Percentiles rank a stretch among this genome's conserved stretches.
Evolutionary conservation across 495 filamentous ascomycete genomes (phyloP).

Genomic region (Lasiosphaeria ovina): DNA sequence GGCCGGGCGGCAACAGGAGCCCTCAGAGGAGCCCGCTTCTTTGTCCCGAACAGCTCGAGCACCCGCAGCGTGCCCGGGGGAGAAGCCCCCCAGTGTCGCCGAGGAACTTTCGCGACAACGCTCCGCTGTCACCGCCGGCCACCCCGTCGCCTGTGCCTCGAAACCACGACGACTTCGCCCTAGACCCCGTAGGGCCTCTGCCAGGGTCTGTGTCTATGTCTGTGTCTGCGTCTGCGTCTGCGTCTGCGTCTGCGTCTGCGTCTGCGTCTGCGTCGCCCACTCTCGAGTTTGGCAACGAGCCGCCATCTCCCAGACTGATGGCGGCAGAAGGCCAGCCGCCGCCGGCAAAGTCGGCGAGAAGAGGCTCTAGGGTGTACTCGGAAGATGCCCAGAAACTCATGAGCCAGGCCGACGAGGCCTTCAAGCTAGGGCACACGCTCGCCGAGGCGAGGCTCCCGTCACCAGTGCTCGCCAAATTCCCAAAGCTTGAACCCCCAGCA

Average conservation of each 20-base stretch:
- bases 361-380: conserved; percentile 9
- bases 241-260: background rate
- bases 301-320: background rate
- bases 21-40: conserved; percentile 29
- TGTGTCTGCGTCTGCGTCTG: conserved; percentile 1
- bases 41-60: conserved; percentile 24
- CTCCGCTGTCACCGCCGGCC: conserved; percentile 19
- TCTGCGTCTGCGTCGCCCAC: conserved; percentile 4
- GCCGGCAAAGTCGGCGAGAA: background rate
- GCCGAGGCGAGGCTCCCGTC: conserved; percentile 31
- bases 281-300: background rate
- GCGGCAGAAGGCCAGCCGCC: background rate
- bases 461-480: conserved; percentile 9
- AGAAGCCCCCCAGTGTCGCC: conserved; percentile 12
- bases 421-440: conserved; percentile 34
- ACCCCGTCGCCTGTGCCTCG: conserved; percentile 12
- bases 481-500: conserved; percentile 17
- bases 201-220: background rate
- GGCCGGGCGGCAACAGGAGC: conserved; percentile 16
- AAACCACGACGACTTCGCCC: background rate
- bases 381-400: conserved; percentile 44
- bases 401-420: conserved; percentile 45
- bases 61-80: conserved; percentile 14
- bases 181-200: background rate
- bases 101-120: background rate